These are phyloP conservation scores for Erodium moschatum DNA, from an alignment of 441 rosid species.

Conservation along the genomic window DNA sequence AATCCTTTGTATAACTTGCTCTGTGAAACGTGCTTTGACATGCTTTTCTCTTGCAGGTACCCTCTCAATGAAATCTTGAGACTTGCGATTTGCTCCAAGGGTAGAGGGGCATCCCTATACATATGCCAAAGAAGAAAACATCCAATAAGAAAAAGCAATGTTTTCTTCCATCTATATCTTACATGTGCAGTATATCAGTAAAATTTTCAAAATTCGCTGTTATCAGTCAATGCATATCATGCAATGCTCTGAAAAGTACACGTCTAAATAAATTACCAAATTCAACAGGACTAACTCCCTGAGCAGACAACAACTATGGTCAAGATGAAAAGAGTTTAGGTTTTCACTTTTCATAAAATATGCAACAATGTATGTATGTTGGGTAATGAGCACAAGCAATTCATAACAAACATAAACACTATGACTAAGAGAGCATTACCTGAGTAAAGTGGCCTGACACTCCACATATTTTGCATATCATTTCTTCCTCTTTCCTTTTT, in stretches of 20 bases:
- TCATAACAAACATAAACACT: neutral
- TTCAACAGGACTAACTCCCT: neutral
- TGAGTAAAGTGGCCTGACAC: conserved; percentile 97
- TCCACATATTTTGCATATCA: conserved; percentile 93
- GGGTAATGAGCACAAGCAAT: neutral
- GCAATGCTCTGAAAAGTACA: neutral
- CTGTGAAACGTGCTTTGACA: conserved; percentile 66
- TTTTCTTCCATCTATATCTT: neutral
- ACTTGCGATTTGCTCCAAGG: conserved; percentile 84
- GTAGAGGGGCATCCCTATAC: conserved; percentile 92
- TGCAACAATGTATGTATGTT: neutral
- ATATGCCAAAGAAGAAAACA: conserved; percentile 17
- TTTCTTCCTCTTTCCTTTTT: conserved; percentile 95
- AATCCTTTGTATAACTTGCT: conserved; percentile 63
- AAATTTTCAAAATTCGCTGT: neutral
- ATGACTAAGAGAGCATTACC: conserved; percentile 32
- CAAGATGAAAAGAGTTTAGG: too few species aligned
- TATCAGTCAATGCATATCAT: neutral
- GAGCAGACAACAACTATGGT: neutral
- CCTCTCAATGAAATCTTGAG: conserved; percentile 89
- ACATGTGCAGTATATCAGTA: neutral
- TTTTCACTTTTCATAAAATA: too few species aligned
- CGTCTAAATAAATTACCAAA: neutral
- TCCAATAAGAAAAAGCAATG: neutral
- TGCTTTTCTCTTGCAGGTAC: conserved; percentile 79